phyloP scores from a whole-genome alignment of 768 basidiomycete species.

The Fomitopsis serialis region DNA sequence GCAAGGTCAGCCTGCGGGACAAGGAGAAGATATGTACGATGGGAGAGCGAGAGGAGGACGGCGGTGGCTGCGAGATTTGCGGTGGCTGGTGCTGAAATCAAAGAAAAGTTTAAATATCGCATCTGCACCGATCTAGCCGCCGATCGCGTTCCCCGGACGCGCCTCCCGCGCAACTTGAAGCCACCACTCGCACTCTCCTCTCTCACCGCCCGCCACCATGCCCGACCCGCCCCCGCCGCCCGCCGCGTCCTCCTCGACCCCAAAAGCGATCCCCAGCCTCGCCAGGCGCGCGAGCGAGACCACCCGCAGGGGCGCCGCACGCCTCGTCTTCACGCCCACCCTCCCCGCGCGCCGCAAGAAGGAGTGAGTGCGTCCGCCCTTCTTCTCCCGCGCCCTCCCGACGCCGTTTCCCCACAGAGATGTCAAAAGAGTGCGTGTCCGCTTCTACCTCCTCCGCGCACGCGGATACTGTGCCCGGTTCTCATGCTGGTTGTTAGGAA shows the following conservation, averaged over 20 bases:
- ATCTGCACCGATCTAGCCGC: neutral
- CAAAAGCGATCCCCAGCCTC: conserved; percentile 72
- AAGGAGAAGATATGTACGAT: neutral
- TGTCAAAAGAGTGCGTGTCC: conserved; percentile 50
- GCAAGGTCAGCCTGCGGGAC: neutral
- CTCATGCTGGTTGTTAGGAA: conserved; percentile 8
- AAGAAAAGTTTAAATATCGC: neutral
- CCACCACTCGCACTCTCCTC: no score
- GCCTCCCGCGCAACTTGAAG: no score
- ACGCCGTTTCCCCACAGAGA: conserved; percentile 37
- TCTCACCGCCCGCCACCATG: conserved; percentile 6
- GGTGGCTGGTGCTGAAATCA: neutral
- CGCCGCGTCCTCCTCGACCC: conserved; percentile 4
- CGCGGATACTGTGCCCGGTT: no score
- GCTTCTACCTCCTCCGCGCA: neutral
- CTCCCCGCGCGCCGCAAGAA: conserved; percentile 74
- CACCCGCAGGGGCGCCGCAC: conserved; percentile 66
- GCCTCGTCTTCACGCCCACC: conserved; percentile 77
- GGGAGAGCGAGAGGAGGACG: neutral
- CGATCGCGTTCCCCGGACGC: no score
- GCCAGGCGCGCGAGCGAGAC: conserved; percentile 67
- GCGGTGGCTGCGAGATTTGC: neutral
- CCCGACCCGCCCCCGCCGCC: conserved; percentile 11
- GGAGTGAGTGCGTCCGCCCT: conserved; percentile 51
- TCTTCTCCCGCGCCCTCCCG: conserved; percentile 11